Conservation (phyloP, 2,329 filamentous ascomycete genomes). For the Colletotrichum camelliae region DNA sequence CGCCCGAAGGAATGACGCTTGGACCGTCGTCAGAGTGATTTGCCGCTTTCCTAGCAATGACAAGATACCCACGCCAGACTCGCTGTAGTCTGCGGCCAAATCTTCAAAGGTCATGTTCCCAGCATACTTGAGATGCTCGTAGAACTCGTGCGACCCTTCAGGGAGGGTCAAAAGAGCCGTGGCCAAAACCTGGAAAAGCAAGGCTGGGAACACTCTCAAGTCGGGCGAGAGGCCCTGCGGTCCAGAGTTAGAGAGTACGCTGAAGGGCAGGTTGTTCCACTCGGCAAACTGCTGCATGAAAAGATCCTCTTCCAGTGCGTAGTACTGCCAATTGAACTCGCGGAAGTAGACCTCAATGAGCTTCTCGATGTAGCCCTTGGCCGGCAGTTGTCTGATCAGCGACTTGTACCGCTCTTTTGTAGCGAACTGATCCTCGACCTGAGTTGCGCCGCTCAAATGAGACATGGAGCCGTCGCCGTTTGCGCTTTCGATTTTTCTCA, state of each 20-base stretch:
- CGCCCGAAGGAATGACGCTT: constrained; percentile 62
- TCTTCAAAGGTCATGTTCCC: constrained; percentile 66
- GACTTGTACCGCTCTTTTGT: constrained; percentile 63
- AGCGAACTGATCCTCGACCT: constrained; percentile 40
- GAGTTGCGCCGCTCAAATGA: constrained; percentile 30
- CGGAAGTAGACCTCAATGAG: constrained; percentile 60
- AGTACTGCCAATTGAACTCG: constrained; percentile 67
- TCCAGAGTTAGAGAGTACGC: constrained; percentile 51
- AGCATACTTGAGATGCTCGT: constrained; percentile 63
- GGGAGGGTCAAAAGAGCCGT: constrained; percentile 59
- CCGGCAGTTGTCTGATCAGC: constrained; percentile 62
- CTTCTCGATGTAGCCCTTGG: constrained; percentile 58
- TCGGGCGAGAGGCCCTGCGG: constrained; percentile 56
- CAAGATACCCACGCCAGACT: constrained; percentile 59
- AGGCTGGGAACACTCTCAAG: constrained; percentile 61
- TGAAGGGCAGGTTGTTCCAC: constrained; percentile 62
- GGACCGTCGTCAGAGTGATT: constrained; percentile 60
- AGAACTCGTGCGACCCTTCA: constrained; percentile 49
- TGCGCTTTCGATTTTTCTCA: constrained; percentile 58
- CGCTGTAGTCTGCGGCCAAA: constrained; percentile 65
- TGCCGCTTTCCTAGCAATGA: constrained; percentile 61
- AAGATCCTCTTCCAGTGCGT: constrained; percentile 56
- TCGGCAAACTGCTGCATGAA: constrained; percentile 56
- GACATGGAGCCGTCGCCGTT: constrained; percentile 38
- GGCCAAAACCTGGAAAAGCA: constrained; percentile 65